Evolutionary conservation across 306 rosid species (phyloP), one percentile per base, ranked within the genome.

Genomic region (Gastrolobium villosum): DNA sequence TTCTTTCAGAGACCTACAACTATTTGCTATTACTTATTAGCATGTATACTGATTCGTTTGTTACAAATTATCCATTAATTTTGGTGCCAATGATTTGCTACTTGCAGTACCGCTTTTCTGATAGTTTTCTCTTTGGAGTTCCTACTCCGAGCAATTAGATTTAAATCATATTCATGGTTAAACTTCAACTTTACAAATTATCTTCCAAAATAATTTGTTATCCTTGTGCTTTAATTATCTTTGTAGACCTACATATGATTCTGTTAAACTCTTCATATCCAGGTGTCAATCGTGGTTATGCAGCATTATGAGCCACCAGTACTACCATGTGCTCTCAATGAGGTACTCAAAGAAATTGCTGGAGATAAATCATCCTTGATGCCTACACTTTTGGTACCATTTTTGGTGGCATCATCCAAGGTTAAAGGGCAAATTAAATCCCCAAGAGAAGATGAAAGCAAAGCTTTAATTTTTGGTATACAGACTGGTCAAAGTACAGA

Each of bases 231-330:
- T 37, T 32, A 15, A 26, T 56, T 36, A 11, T 77, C 14, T 31
- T 77, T 15, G 61, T 67, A 56, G 36, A 57, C 14, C 8, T 49
- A 48, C 36, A 65, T 70, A 53, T 35, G 60, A 75, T 79, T 69
- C 65, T 63, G 54, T 37, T 48, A 41, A 66, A 55, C 68, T 76
- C 57, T 70, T 67, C 71, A 39, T 75, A 48, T 76, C 78, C 88
- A 93, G 98, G 92, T 91, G 26, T 89, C 97, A 5, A 14, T 91
- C 60, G 73, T 93, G 82, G 81, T 85, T 57, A 70, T 93, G 91
- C 86, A 90, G 82, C 83, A 66, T 69, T 86, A 86, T 45, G 97
- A 87, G 75, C 88, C 93, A 28, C 98, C 98, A 11, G 60, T 87
- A 52, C 89, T 91, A 61, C 91, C 88, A 48, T 91, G 98, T 60